Evolutionary conservation across 1,139 yeast species (phyloP).

Genomic region (Saccharomyces hybrid): DNA sequence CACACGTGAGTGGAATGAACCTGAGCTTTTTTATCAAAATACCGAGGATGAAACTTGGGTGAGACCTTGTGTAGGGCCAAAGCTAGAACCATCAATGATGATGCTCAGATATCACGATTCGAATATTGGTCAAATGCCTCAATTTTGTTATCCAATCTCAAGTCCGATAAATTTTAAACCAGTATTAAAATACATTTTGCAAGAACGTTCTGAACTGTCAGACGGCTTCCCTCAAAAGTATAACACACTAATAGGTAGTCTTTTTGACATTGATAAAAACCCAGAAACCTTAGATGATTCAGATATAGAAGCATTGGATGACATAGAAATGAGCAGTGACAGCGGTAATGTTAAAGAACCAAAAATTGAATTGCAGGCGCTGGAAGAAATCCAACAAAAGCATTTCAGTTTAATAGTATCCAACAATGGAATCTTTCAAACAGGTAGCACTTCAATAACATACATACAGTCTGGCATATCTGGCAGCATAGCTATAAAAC

Average conservation of each 20-base stretch:
- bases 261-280: constrained; percentile 4
- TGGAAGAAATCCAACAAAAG: background rate
- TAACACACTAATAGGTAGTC: background rate
- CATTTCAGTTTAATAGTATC: constrained; percentile 10
- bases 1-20: background rate
- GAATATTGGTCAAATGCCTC: background rate
- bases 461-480: constrained; percentile 8
- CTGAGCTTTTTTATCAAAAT: background rate
- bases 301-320: constrained; percentile 15
- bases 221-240: background rate
- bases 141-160: background rate
- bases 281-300: constrained; percentile 17
- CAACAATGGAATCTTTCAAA: constrained; percentile 8
- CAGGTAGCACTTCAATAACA: constrained; percentile 6
- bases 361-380: background rate
- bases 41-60: background rate
- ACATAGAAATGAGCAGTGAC: background rate
- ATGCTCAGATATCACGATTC: background rate
- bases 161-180: background rate
- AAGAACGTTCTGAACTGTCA: background rate
- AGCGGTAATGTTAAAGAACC: background rate
- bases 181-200: background rate
- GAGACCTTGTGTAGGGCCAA: background rate
- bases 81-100: background rate
- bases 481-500: constrained; percentile 10